Evolutionary conservation across 2,329 filamentous ascomycete genomes (phyloP), one percentile per base, ranked within the genome.

Genomic region (Nothopassalora personata): DNA sequence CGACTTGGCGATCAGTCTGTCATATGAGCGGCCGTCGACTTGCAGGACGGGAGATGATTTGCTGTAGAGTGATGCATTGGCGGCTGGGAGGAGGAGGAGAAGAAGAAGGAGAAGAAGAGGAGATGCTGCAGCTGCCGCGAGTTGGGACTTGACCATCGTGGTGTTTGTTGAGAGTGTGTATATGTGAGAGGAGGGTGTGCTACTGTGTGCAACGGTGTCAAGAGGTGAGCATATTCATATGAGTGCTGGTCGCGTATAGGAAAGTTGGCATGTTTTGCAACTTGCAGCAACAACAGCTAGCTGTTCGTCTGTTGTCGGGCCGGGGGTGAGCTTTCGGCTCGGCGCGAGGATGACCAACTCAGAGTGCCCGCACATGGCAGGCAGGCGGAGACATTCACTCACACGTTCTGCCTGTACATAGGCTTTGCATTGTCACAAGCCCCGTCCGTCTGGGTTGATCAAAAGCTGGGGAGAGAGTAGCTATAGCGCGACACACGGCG

Each of bases 41-140:
- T 95, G 90, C 47, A 97, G 74, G 47, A 99, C 94, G 11, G 90
- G 86, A 1, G 92, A 97, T 73, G 82, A 89, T 78, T 93, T 95
- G 60, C 85, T 78, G 78, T 99, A 99, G 60, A 99, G 75, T 66
- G 84, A 85, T 65, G 89, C 87, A 56, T 86, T 85, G 58, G 82
- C 82, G 53, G 81, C 81, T 31, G 88, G 84, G 54, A 89, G 81
- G 62, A 88, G 82, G 64, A 94, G 84, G 54, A 89, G 81, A 62
- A 88, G 82, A 64, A 94, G 78, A 52, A 90, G 84, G 54, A 89
- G 81, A 62, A 88, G 82, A 64, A 94, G 78, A 52, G 90, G 76
- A 60, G 85, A 84, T 59, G 83, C 79, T 62, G 82, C 81, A 66
- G 81, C 77, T 69, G 83, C 79, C 70, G 82, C 66, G 51, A 77